A percentile compares a stretch with the other conserved stretches of the same genome.
These are phyloP conservation scores for Xenoacremonium recifei DNA, from an alignment of 2,329 filamentous ascomycete genomes.

Conservation along the genomic window DNA sequence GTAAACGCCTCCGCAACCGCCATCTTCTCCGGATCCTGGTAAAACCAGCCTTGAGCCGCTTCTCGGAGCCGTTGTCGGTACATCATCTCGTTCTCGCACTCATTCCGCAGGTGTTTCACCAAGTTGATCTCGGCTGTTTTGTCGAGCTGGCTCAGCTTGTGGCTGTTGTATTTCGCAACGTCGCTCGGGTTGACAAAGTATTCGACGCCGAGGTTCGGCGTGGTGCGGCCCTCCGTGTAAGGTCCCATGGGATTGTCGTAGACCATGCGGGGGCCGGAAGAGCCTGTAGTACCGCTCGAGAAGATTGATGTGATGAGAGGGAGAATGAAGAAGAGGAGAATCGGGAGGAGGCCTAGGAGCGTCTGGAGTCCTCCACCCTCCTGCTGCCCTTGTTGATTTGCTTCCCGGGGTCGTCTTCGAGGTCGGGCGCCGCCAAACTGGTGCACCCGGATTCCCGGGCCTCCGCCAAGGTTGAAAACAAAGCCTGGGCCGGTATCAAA, in stretches of 20 bases:
- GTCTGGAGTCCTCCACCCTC: slow-evolving; percentile 54
- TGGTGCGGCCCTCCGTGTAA: slow-evolving; percentile 71
- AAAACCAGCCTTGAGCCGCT: slow-evolving; percentile 85
- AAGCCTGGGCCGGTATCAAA: slow-evolving; percentile 84
- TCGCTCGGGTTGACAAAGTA: slow-evolving; percentile 86
- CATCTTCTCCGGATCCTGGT: slow-evolving; percentile 76
- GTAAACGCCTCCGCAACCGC: slow-evolving; percentile 58
- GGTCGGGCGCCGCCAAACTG: slow-evolving; percentile 86
- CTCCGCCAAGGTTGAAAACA: slow-evolving; percentile 91
- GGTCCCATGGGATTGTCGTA: slow-evolving; percentile 72
- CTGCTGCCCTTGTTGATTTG: slow-evolving; percentile 51
- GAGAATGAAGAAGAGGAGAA: slow-evolving; percentile 85
- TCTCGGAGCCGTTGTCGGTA: slow-evolving; percentile 67
- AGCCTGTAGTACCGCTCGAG: slow-evolving; percentile 42
- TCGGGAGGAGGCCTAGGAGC: slow-evolving; percentile 76
- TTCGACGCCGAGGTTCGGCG: slow-evolving; percentile 67
- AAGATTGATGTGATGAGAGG: slow-evolving; percentile 82
- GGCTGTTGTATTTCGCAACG: slow-evolving; percentile 64
- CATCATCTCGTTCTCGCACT: slow-evolving; percentile 73
- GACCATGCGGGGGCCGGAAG: slow-evolving; percentile 66
- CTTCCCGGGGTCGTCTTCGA: slow-evolving; percentile 70
- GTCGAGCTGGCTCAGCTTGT: slow-evolving; percentile 74
- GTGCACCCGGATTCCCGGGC: slow-evolving; percentile 88
- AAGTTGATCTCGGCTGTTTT: slow-evolving; percentile 72
- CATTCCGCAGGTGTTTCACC: slow-evolving; percentile 62